Evolutionary conservation across 331 rosid species (phyloP), one percentile per base, ranked within the genome.

Genomic region (Saraca asoca): DNA sequence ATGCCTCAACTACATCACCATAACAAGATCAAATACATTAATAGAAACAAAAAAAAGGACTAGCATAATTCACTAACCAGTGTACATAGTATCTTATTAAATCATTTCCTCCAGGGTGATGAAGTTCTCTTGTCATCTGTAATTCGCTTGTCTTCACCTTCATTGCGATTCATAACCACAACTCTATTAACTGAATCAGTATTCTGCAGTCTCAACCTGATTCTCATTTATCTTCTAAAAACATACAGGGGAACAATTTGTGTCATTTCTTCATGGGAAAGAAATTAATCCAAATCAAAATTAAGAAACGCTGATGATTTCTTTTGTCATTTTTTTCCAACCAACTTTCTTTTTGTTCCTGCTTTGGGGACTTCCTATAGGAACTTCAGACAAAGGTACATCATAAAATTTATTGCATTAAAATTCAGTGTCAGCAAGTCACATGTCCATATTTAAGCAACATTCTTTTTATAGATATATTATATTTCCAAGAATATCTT

Each of bases 81-180:
- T 51, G 50, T 43, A 55, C 7, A 9, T 35, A 45, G 72, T 66
- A 24, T 53, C 39, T 35, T 19, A 20, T 50, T 51, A 64, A 39
- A 59, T 13, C 48, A 1, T 46, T 4, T 53, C 65, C 62, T 39
- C 66, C 37, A 65, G 12, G 66, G 55, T 12, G 71, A 57, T 48
- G 66, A 62, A 39, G 31, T 18, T 19, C 35, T 37, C 66, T 62
- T 64, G 12, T 66, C 68, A 57, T 48, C 33, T 13, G 62, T 53
- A 64, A 29, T 39, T 54, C 15, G 48, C 51, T 55, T 80, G 66
- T 51, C 41, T 65, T 61, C 78, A 33, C 44, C 72, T 60, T 74
- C 73, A 54, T 56, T 64, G 38, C 58, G 62, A 67, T 69, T 72
- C 15, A 79, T 46, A 62, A 68, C n/a, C 51, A 72, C 73, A 35